Percentiles rank a stretch among this genome's conserved stretches.
phyloP scores from a whole-genome alignment of 2,329 filamentous ascomycete genomes.

The Colletotrichum falcatum region DNA sequence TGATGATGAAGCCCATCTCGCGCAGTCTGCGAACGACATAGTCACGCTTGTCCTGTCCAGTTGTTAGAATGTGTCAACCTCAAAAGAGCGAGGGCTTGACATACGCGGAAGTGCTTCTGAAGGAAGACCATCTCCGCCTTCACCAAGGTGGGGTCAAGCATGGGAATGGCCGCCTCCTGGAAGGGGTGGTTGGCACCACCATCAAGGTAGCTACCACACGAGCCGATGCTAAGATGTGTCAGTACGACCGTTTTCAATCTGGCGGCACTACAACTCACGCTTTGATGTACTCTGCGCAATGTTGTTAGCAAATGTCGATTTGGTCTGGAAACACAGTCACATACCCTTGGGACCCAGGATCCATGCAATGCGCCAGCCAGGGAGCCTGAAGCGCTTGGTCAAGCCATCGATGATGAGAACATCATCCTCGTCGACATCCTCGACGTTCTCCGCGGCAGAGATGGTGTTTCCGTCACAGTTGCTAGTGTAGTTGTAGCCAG shows the following conservation, averaged over 20 bases:
- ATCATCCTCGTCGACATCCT: conserved; percentile 90
- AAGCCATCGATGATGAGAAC: conserved; percentile 95
- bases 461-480: conserved; percentile 92
- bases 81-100: conserved; percentile 39
- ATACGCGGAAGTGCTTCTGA: conserved; percentile 83
- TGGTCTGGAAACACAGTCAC: conserved; percentile 25
- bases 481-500: conserved; percentile 94
- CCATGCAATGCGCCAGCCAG: conserved; percentile 97
- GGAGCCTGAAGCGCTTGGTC: conserved; percentile 95
- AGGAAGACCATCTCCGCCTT: conserved; percentile 88
- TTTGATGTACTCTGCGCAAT: conserved; percentile 81
- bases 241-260: background rate
- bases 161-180: conserved; percentile 91
- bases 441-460: conserved; percentile 88
- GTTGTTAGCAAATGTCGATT: conserved; percentile 13
- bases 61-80: conserved; percentile 41
- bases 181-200: conserved; percentile 95
- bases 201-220: conserved; percentile 93
- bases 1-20: conserved; percentile 88
- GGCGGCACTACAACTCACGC: conserved; percentile 63
- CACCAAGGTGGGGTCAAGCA: conserved; percentile 90
- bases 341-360: conserved; percentile 86
- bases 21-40: conserved; percentile 84
- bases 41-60: conserved; percentile 82
- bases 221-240: conserved; percentile 71